Conservation (phyloP, 2,329 filamentous ascomycete species). For the Ophiocordyceps camponoti-leonardi region DNA sequence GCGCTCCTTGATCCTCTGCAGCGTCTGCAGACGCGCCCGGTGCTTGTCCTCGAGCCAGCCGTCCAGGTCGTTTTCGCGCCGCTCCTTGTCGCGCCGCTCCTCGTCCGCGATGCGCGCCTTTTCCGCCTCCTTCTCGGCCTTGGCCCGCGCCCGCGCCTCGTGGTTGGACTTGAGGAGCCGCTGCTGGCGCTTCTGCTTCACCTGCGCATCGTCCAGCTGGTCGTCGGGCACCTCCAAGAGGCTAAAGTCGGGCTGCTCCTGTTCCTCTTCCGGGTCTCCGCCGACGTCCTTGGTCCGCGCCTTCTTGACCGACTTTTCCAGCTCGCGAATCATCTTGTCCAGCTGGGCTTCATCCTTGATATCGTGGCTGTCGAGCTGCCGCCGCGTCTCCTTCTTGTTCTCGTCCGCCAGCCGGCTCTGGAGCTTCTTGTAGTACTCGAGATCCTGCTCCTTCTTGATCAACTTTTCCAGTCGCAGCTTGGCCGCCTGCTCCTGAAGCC, state of each 20-base stretch:
- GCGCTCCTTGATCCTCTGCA: constrained; percentile 81
- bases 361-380: constrained; percentile 76
- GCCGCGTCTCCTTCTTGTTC: constrained; percentile 81
- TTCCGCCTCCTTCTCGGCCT: constrained; percentile 88
- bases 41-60: constrained; percentile 75
- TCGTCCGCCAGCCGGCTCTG: constrained; percentile 54
- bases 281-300: constrained; percentile 89
- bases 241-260: constrained; percentile 71
- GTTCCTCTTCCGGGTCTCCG: constrained; percentile 60
- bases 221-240: constrained; percentile 82
- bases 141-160: constrained; percentile 82
- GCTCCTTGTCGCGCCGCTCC: constrained; percentile 67
- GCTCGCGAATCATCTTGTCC: constrained; percentile 69
- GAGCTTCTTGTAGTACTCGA: constrained; percentile 83
- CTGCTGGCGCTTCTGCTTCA: constrained; percentile 90
- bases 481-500: constrained; percentile 86
- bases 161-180: constrained; percentile 86
- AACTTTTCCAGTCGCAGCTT: constrained; percentile 95
- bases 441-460: constrained; percentile 85
- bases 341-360: constrained; percentile 80
- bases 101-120: constrained; percentile 72
- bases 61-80: constrained; percentile 69
- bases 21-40: constrained; percentile 47
- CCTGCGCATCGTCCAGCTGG: constrained; percentile 72
- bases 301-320: constrained; percentile 79